Percentiles rank a stretch among this genome's conserved stretches.
Evolutionary conservation across 768 basidiomycete species (phyloP).

Genomic region (Leccinum variicolor): DNA sequence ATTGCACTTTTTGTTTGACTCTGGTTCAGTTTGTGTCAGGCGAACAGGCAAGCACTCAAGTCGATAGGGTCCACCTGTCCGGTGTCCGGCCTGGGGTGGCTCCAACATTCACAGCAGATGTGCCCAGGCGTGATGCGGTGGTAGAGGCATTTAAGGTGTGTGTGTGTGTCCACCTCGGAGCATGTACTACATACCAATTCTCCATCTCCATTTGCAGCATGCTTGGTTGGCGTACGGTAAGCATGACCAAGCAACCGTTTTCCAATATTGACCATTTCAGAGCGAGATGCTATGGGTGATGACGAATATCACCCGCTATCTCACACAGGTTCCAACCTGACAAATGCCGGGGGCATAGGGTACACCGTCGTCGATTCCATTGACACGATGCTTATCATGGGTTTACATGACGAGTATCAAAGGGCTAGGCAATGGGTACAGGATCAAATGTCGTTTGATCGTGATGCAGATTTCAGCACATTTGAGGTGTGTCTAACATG

Average conservation of each 20-base stretch:
- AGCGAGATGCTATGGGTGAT: constrained; percentile 84
- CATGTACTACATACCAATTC: neutral
- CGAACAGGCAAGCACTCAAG: constrained; percentile 2
- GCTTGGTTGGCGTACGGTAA: constrained; percentile 85
- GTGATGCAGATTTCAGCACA: constrained; percentile 76
- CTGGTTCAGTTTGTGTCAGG: constrained; percentile 16
- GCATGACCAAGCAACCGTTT: constrained; percentile 14
- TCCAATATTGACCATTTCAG: constrained; percentile 38
- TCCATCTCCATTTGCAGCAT: constrained; percentile 47
- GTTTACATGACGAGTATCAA: constrained; percentile 71
- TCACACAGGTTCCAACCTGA: constrained; percentile 72
- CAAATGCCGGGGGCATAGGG: constrained; percentile 75
- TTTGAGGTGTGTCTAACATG: constrained; percentile 67
- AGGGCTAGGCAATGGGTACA: constrained; percentile 79
- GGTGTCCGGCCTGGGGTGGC: constrained; percentile 19
- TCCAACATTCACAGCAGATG: constrained; percentile 49
- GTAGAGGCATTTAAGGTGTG: constrained; percentile 77
- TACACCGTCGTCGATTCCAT: constrained; percentile 88
- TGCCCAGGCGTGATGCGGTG: constrained; percentile 62
- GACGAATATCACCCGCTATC: constrained; percentile 92
- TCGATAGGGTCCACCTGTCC: constrained; percentile 3
- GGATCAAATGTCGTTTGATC: constrained; percentile 66
- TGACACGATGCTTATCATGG: constrained; percentile 87
- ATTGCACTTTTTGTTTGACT: neutral
- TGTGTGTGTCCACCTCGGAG: constrained; percentile 27